phyloP scores from a whole-genome alignment of 306 rosid genomes.

The Vigna reflexopilosa region DNA sequence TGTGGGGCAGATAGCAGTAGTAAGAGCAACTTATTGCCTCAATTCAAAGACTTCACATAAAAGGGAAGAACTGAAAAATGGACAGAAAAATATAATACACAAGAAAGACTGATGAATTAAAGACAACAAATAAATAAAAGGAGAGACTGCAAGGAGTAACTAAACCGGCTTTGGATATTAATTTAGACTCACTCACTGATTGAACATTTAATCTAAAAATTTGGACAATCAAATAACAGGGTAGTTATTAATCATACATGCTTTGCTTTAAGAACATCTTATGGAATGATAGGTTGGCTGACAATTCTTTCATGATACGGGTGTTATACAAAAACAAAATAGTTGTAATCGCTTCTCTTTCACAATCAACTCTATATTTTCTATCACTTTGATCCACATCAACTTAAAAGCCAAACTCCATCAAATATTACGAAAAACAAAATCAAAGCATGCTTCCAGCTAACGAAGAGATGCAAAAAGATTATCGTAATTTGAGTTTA shows the following conservation, averaged over 20 bases:
- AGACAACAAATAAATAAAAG: background rate
- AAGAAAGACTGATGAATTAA: conserved; percentile 13
- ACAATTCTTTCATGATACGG: background rate
- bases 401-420: conserved; percentile 13
- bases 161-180: conserved; percentile 5
- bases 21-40: background rate
- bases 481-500: background rate
- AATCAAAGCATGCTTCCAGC: background rate
- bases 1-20: conserved; percentile 8
- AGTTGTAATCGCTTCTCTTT: background rate
- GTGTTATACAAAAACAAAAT: background rate
- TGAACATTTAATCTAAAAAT: conserved; percentile 7
- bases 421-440: background rate
- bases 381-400: background rate
- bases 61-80: background rate
- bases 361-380: background rate
- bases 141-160: background rate
- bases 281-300: conserved; percentile 24
- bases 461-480: background rate
- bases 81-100: background rate
- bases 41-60: conserved; percentile 6
- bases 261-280: conserved; percentile 4
- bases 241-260: background rate
- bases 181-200: background rate
- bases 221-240: conserved; percentile 6